Evolutionary conservation across 495 filamentous ascomycete genomes (phyloP).

Genomic region (Xylaria grammica): DNA sequence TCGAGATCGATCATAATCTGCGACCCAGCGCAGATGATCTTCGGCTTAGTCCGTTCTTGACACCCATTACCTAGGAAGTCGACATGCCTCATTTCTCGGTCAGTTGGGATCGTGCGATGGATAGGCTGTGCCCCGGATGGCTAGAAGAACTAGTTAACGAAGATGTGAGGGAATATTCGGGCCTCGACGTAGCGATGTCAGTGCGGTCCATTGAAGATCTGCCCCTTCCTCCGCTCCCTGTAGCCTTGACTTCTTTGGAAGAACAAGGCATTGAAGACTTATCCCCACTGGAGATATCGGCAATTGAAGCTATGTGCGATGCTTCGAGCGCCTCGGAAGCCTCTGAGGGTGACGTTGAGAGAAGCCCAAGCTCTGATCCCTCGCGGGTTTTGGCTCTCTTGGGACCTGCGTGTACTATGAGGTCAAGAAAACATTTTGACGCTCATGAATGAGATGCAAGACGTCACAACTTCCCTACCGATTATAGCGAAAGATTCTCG

Average conservation of each 20-base stretch:
- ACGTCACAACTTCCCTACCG: no score
- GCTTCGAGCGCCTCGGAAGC: neutral
- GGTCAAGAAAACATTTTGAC: neutral
- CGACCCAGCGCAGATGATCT: constrained; percentile 91
- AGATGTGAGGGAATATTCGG: constrained; percentile 8
- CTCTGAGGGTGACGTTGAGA: neutral
- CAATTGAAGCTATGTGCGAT: constrained; percentile 8
- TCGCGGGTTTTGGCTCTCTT: neutral
- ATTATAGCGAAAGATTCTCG: neutral
- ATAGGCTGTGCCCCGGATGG: constrained; percentile 14
- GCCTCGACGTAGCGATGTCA: constrained; percentile 13
- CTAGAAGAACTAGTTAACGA: constrained; percentile 20
- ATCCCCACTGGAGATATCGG: constrained; percentile 12
- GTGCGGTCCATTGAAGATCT: constrained; percentile 11
- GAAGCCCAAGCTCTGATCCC: neutral
- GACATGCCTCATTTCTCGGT: constrained; percentile 25
- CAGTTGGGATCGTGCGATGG: constrained; percentile 21
- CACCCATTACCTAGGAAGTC: constrained; percentile 55
- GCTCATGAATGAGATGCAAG: neutral
- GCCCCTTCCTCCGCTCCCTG: constrained; percentile 17
- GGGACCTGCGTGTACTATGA: neutral
- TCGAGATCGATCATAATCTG: constrained; percentile 92
- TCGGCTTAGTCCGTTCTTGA: constrained; percentile 79
- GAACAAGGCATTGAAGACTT: constrained; percentile 4
- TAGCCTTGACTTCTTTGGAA: constrained; percentile 10